Evolutionary conservation across 169 alveolate species (phyloP), one percentile per base, ranked within the genome.

Genomic region (Eimeria sp.): DNA sequence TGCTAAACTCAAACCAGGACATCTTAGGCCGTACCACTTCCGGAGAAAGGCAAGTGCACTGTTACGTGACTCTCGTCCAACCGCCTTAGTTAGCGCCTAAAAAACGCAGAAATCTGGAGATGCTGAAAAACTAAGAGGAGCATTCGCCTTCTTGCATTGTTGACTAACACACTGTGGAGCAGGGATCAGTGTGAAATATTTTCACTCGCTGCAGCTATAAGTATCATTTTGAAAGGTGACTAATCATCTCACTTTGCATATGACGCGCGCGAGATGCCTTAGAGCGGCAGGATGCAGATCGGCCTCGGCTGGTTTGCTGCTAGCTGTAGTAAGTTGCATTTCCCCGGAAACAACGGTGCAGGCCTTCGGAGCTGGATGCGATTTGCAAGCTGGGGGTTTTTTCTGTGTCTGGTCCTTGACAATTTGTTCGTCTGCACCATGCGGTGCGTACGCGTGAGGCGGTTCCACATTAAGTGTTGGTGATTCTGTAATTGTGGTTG

Each of bases 251-350:
- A 84, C 92, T 67, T 61, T 84, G 20, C 92, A 40, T 11, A 84
- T 34, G 27, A 84, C 75, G 5, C 92, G 47, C 61, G 92, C 78
- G 76, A 84, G 92, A 61, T 84, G 92, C 34, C 92, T 27, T 20
- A 57, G 75, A 16, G 92, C 92, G 34, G 92, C 92, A 30, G 75
- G 30, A 16, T 84, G 92, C 51, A 16, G 30, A 43, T 16, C 40
- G 54, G 83, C 22, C 57, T 40, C 51, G 6, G 83, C 1, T 0
- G 30, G 57, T 30, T 40, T 73, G 57, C 30, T 73, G n/a, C 57
- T 5, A 73, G 83, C 14, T 18, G 27, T 40, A 9, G 51, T 73
- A 4, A 40, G 83, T 73, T 27, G 83, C 57, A 40, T 30, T 40
- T 34, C n/a, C 27, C 57, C 14, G 83, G 83, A 73, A 40, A 3